phyloP scores from a whole-genome alignment of 805 yeast genomes.

The Zygoascus bituminiphila region DNA sequence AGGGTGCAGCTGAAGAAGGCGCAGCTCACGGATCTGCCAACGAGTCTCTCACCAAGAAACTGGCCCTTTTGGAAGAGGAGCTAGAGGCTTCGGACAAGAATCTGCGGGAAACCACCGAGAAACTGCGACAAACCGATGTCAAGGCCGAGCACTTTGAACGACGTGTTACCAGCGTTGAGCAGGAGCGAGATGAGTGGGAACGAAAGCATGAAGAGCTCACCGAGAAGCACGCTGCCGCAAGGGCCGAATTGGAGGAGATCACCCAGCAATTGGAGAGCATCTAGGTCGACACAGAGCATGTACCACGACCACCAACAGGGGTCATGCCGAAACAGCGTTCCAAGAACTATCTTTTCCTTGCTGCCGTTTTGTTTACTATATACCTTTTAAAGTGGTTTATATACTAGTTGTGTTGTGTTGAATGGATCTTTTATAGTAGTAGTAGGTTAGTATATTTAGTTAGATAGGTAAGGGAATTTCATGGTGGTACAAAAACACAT shows the following conservation, averaged over 20 bases:
- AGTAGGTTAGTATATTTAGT: too few relatives aligned
- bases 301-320: too few relatives aligned
- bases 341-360: background rate
- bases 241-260: slow-evolving; percentile 93
- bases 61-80: slow-evolving; percentile 81
- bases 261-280: slow-evolving; percentile 83
- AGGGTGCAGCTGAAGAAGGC: slow-evolving; percentile 85
- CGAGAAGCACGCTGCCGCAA: slow-evolving; percentile 72
- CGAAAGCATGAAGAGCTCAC: slow-evolving; percentile 82
- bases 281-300: too few relatives aligned
- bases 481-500: too few relatives aligned
- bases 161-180: slow-evolving; percentile 83
- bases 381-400: too few relatives aligned
- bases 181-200: slow-evolving; percentile 88
- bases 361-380: background rate
- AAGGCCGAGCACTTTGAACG: slow-evolving; percentile 94
- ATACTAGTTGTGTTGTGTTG: too few relatives aligned
- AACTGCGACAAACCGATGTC: slow-evolving; percentile 90
- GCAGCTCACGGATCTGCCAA: slow-evolving; percentile 80
- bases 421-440: too few relatives aligned
- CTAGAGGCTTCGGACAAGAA: slow-evolving; percentile 84
- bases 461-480: too few relatives aligned
- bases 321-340: too few relatives aligned
- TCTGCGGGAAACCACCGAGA: slow-evolving; percentile 87
- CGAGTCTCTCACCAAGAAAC: slow-evolving; percentile 85